These are phyloP conservation scores for Monosporascus cannonballus DNA, from an alignment of 2,329 filamentous ascomycete species.

Conservation along the genomic window DNA sequence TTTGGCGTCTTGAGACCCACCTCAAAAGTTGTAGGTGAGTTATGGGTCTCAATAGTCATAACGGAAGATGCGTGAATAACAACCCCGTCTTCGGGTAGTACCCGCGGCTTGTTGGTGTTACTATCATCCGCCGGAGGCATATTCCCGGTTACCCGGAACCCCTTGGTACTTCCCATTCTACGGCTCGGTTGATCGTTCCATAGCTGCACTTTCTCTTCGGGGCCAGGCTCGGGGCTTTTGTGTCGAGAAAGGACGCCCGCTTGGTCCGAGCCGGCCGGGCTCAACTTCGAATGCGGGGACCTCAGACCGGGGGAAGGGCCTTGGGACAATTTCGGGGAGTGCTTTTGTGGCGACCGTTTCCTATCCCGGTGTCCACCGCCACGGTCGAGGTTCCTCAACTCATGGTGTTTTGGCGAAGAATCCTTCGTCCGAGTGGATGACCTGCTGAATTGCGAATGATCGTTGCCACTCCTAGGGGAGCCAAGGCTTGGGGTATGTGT, in stretches of 20 bases:
- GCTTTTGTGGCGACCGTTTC: background rate
- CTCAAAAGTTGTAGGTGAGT: slow-evolving; percentile 3
- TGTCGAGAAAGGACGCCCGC: background rate
- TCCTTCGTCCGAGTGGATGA: background rate
- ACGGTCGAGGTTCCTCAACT: background rate
- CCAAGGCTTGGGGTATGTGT: background rate
- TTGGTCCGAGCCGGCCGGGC: background rate
- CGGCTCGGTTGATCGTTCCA: background rate
- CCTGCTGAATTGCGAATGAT: background rate
- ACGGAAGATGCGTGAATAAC: background rate
- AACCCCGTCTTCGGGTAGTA: background rate
- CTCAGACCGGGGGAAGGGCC: background rate
- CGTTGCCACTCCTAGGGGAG: background rate
- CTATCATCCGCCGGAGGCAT: background rate
- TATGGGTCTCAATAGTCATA: background rate
- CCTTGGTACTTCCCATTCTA: background rate
- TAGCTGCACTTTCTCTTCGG: background rate
- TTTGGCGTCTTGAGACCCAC: slow-evolving; percentile 13
- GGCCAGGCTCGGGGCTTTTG: background rate
- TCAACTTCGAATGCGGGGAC: background rate
- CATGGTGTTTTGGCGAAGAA: background rate
- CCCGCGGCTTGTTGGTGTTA: background rate
- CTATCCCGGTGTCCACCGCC: background rate
- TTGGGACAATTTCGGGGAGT: background rate
- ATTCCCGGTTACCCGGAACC: background rate